Base-by-base conservation (phyloP, 192 early-diverging fungal species). In the Lunasporangiospora selenospora region DNA sequence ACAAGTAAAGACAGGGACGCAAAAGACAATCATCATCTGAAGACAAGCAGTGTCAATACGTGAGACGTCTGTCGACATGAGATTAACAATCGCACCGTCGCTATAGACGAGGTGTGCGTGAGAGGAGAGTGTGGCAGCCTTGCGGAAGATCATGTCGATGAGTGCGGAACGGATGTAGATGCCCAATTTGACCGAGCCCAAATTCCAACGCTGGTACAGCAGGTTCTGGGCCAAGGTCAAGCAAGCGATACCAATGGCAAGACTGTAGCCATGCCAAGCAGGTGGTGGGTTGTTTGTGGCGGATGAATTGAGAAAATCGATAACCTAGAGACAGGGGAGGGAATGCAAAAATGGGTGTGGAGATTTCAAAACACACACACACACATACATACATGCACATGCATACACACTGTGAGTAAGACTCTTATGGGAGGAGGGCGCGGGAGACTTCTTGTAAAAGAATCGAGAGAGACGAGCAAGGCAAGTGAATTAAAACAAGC, bases 61-160 rank as follows among this genome's bases (percentile, higher is more conserved):
- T 48, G 46, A 52, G 34, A 55, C 43, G 19, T 83, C 81, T 0
- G 75, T 81, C 6, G 81, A 77, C 77, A 83, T 81, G 2, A 83
- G 62, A 49, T 83, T 83, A 54, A 77, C 62, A 26, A 83, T 73
- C 3, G 59, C 48, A 18, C 77, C 77, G 29, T 73, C 69, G 1
- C 60, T 59, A 24, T 73, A 73, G 23, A 57, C 41, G 38, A 73
- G 60, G 26, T 63, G 69, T 1, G 69, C 46, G 2, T 50, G 29
- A 8, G 69, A 57, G 4, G 69, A 73, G 30, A 73, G 41, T 7
- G 29, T 57, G 40, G 69, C 63, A 10, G 69, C 59, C 43, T 73
- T 73, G 18, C 69, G 23, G 49, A 63, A 73, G 39, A 73, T 61
- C n/a, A 73, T 47, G 40, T 73, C 61, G 49, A 73, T 73, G 10